Percentiles rank a stretch among this genome's conserved stretches.
Evolutionary conservation across 2,329 filamentous ascomycete genomes (phyloP).

Genomic region (Hymenoscyphus repandus): DNA sequence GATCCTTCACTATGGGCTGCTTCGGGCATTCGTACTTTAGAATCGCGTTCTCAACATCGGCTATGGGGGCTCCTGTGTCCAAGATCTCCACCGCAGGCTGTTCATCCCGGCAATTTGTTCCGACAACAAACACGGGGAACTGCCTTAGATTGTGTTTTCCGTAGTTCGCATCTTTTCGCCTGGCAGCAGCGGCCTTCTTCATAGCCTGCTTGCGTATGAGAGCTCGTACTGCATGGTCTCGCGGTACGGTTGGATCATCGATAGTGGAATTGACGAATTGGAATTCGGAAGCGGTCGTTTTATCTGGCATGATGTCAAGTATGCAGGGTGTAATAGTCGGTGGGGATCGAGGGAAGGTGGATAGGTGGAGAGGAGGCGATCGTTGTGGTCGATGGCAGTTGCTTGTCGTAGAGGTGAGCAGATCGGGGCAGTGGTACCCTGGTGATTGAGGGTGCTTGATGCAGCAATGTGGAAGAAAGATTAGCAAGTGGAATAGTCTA

Average conservation of each 20-base stretch:
- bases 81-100: not conserved
- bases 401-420: not conserved
- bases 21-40: not conserved
- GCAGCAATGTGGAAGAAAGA: not conserved
- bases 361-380: not conserved
- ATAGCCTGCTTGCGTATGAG: constrained; percentile 36
- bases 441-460: not conserved
- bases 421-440: not conserved
- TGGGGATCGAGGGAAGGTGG: not conserved
- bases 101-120: constrained; percentile 5
- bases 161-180: constrained; percentile 29
- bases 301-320: constrained; percentile 6
- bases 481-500: not conserved
- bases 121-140: constrained; percentile 22
- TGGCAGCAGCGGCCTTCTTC: constrained; percentile 32
- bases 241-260: constrained; percentile 17
- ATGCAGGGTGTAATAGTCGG: not conserved
- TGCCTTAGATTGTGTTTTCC: constrained; percentile 32
- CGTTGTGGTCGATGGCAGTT: not conserved
- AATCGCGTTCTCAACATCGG: not conserved
- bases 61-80: constrained; percentile 1
- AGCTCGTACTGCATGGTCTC: constrained; percentile 20
- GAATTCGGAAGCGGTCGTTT: constrained; percentile 13
- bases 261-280: constrained; percentile 27
- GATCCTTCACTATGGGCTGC: not conserved